phyloP scores from a whole-genome alignment of 768 basidiomycete species.

The Chalciporus piperatus region DNA sequence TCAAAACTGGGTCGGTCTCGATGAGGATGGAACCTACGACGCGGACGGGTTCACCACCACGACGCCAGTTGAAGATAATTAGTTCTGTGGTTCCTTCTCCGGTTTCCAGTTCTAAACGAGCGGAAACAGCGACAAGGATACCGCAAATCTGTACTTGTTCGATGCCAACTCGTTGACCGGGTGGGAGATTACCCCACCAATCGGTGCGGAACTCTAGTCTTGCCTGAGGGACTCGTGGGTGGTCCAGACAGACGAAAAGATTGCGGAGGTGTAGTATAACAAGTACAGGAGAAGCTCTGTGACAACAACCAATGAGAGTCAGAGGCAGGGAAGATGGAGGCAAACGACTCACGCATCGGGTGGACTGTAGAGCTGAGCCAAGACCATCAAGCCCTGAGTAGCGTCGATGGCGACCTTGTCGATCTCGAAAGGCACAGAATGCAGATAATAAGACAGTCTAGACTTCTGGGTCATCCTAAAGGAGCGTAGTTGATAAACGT shows the following conservation, averaged over 20 bases:
- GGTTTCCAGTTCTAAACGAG: conserved; percentile 30
- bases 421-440: conserved; percentile 33
- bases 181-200: conserved; percentile 33
- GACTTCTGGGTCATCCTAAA: conserved; percentile 26
- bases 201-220: conserved; percentile 30
- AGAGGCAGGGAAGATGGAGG: neutral
- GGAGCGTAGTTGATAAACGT: conserved; percentile 34
- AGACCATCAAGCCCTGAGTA: conserved; percentile 29
- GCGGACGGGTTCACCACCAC: conserved; percentile 26
- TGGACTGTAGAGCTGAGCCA: conserved; percentile 31
- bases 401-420: conserved; percentile 33
- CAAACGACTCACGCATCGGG: conserved; percentile 15
- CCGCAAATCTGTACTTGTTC: conserved; percentile 30
- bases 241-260: conserved; percentile 54
- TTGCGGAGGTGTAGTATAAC: conserved; percentile 48
- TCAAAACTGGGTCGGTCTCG: neutral
- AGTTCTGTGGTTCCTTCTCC: conserved; percentile 33
- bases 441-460: conserved; percentile 29
- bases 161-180: conserved; percentile 31
- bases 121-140: conserved; percentile 21
- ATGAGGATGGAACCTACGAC: conserved; percentile 17
- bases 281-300: conserved; percentile 26
- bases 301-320: neutral
- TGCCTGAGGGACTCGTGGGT: conserved; percentile 39
- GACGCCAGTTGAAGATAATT: conserved; percentile 29